Conservation (phyloP, 192 early-diverging fungal species). For the Chytriomyces confervae region DNA sequence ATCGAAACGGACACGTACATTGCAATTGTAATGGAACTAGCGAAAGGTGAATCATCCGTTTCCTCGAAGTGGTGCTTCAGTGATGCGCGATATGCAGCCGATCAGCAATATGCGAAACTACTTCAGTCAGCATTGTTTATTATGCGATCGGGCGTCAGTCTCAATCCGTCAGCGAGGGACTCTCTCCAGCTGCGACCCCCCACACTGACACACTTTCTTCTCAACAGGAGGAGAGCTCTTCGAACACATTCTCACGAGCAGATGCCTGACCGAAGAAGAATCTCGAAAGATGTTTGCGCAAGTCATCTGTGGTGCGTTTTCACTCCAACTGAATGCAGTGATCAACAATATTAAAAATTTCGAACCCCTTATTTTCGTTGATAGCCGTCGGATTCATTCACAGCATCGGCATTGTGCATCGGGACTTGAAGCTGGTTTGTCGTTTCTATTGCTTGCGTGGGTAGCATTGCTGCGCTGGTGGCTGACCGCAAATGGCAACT, state of each 20-base stretch:
- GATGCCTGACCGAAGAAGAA: conserved; percentile 91
- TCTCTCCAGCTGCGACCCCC: background rate
- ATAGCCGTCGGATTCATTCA: conserved; percentile 93
- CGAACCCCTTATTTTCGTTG: background rate
- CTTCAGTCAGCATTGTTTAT: background rate
- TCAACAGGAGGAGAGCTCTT: conserved; percentile 89
- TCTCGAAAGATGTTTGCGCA: conserved; percentile 93
- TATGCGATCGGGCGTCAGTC: background rate
- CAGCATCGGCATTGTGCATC: conserved; percentile 91
- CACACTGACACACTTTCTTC: too few species aligned
- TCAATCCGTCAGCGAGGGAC: background rate
- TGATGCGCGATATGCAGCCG: background rate
- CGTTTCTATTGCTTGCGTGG: background rate
- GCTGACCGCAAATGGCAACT: conserved; percentile 13
- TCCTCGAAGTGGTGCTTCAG: background rate
- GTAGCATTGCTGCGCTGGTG: background rate
- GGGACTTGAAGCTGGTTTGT: conserved; percentile 92
- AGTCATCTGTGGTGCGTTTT: conserved; percentile 64
- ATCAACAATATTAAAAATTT: background rate
- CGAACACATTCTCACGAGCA: conserved; percentile 94
- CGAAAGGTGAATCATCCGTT: conserved; percentile 6
- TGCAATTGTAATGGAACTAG: conserved; percentile 93
- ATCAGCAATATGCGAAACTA: background rate
- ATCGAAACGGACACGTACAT: conserved; percentile 97
- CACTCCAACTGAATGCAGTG: background rate